These are phyloP conservation scores for Pichia sp. DNA, from an alignment of 1,139 yeast species.

Conservation along the genomic window DNA sequence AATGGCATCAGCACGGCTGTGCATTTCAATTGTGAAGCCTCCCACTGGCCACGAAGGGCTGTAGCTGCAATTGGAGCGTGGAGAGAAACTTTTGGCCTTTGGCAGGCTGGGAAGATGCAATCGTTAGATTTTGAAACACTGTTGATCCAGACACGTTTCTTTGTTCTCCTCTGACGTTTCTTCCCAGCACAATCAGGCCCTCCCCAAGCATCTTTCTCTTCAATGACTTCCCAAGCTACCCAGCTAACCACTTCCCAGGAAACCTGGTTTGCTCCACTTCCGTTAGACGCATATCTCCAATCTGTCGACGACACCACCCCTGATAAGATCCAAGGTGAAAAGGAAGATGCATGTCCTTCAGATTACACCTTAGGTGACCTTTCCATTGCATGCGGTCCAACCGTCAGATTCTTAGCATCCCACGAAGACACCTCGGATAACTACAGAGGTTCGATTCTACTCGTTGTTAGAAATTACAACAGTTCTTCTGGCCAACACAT, in stretches of 20 bases:
- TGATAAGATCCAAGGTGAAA: slow-evolving; percentile 14
- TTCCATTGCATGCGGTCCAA: slow-evolving; percentile 75
- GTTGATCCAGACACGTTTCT: no score
- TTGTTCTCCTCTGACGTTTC: no score
- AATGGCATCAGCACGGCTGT: no score
- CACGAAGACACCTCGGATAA: slow-evolving; percentile 43
- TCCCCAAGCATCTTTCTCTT: no score
- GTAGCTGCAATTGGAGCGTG: no score
- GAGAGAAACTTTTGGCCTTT: no score
- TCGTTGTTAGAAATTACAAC: slow-evolving; percentile 46
- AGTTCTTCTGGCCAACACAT: slow-evolving; percentile 18
- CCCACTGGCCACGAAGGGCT: no score
- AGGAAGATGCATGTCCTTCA: slow-evolving; percentile 22
- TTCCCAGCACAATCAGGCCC: no score
- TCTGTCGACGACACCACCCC: slow-evolving; percentile 23
- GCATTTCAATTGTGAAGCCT: no score
- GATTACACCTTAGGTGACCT: slow-evolving; percentile 31
- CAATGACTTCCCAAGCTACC: neutral
- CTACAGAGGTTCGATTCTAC: slow-evolving; percentile 65
- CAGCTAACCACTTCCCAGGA: neutral
- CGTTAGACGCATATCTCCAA: slow-evolving; percentile 24
- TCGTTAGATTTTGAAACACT: no score
- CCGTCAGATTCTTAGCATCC: slow-evolving; percentile 64
- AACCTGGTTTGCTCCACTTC: slow-evolving; percentile 28
- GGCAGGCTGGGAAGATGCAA: no score